These are phyloP conservation scores for Flagelloscypha sp. DNA, from an alignment of 768 basidiomycete species.

Conservation along the genomic window DNA sequence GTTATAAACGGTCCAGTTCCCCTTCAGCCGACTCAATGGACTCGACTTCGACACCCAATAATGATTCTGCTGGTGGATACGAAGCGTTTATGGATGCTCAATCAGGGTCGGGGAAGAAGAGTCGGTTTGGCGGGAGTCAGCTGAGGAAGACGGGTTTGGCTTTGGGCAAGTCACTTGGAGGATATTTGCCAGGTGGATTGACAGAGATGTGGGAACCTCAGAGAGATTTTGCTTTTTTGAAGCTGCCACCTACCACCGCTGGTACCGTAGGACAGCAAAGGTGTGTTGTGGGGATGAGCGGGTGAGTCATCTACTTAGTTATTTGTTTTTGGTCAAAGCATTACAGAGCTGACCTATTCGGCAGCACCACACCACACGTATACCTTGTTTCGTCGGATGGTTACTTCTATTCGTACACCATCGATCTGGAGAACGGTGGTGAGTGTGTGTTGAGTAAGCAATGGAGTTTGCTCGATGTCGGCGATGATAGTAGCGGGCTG, in stretches of 20 bases:
- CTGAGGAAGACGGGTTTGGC: conserved; percentile 68
- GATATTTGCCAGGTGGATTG: conserved; percentile 79
- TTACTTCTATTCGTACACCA: conserved; percentile 91
- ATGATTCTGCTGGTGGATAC: conserved; percentile 67
- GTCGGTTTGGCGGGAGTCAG: conserved; percentile 56
- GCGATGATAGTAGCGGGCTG: too few species aligned
- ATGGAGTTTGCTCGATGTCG: conserved; percentile 58
- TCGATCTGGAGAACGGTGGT: conserved; percentile 93
- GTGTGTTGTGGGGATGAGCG: conserved; percentile 83
- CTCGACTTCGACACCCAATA: not conserved
- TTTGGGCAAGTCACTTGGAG: conserved; percentile 72
- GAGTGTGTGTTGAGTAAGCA: conserved; percentile 95
- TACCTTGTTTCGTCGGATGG: conserved; percentile 97
- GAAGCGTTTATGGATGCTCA: conserved; percentile 82
- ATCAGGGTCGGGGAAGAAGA: conserved; percentile 65
- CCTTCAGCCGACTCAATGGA: not conserved
- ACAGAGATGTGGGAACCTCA: conserved; percentile 98
- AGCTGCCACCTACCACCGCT: conserved; percentile 72
- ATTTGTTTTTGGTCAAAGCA: not conserved
- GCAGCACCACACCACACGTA: conserved; percentile 87
- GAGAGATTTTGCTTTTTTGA: conserved; percentile 86
- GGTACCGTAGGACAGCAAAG: too few species aligned
- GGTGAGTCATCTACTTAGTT: conserved; percentile 45
- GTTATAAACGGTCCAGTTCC: too few species aligned
- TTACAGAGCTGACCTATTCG: not conserved